phyloP scores from a whole-genome alignment of 257 asterid genomes.

The Capsicum chinense region DNA sequence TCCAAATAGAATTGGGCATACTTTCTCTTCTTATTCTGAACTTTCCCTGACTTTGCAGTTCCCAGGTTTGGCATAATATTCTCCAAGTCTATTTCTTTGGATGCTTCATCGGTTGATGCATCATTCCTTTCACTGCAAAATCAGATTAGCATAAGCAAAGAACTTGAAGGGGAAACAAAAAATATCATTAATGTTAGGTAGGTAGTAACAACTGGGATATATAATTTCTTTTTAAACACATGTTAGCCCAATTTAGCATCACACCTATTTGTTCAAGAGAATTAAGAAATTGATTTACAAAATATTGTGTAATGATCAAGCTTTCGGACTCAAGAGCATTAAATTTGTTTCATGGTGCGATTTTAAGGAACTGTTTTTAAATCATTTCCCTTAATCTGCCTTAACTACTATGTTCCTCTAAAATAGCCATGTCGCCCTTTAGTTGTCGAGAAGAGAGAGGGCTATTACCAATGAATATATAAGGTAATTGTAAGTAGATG shows the following conservation, averaged over 20 bases:
- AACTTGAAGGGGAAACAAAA: neutral
- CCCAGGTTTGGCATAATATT: conserved; percentile 35
- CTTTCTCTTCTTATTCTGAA: conserved; percentile 68
- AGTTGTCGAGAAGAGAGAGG: neutral
- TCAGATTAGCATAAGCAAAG: conserved; percentile 1
- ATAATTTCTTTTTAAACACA: neutral
- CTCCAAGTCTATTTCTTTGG: conserved; percentile 33
- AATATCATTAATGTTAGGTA: neutral
- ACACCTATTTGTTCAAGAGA: conserved; percentile 4
- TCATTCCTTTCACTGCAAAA: conserved; percentile 34
- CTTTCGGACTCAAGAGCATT: neutral
- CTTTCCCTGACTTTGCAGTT: conserved; percentile 41
- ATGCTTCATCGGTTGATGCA: conserved; percentile 35
- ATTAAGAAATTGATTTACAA: neutral
- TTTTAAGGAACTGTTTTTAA: neutral
- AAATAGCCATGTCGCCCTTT: neutral
- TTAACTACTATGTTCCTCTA: neutral
- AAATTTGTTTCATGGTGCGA: neutral
- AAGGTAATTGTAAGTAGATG: conserved; percentile 3
- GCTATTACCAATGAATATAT: neutral
- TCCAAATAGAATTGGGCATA: conserved; percentile 74
- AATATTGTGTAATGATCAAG: neutral
- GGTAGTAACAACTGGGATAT: neutral
- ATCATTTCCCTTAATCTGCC: neutral
- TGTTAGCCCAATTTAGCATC: neutral